These are phyloP conservation scores for Trichaptum fuscoviolaceum DNA, from an alignment of 768 basidiomycete species.

Conservation along the genomic window DNA sequence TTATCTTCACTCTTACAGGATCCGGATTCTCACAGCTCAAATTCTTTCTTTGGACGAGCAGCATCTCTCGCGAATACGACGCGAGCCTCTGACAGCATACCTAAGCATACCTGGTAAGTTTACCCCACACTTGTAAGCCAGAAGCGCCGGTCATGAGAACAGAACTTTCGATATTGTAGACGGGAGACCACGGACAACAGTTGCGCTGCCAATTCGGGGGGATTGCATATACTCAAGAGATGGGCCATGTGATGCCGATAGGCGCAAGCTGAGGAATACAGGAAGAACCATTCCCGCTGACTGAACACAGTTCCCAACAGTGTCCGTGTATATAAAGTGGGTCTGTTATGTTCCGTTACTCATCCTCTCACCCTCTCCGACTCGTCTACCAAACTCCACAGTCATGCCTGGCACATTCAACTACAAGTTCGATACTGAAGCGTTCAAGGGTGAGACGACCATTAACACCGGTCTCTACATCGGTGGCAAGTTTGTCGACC, in stretches of 20 bases:
- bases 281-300: background rate
- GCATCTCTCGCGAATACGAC: background rate
- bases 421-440: slow-evolving; percentile 46
- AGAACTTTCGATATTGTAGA: background rate
- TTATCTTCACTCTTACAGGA: background rate
- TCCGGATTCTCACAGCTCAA: background rate
- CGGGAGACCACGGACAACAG: background rate
- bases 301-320: background rate
- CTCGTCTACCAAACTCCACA: background rate
- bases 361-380: background rate
- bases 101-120: background rate
- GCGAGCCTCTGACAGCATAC: background rate
- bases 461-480: slow-evolving; percentile 71
- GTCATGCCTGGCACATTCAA: slow-evolving; percentile 39
- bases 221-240: background rate
- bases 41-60: background rate
- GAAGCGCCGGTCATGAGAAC: background rate
- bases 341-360: background rate
- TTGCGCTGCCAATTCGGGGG: background rate
- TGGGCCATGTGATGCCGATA: background rate
- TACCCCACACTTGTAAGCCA: background rate
- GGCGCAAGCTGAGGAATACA: background rate
- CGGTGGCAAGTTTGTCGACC: slow-evolving; percentile 40
- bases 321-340: background rate
- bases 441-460: slow-evolving; percentile 52